Percentiles rank a stretch among this genome's conserved stretches.
These are phyloP conservation scores for Leishmania braziliensis DNA, from an alignment of 208 protist genomes.

Conservation along the genomic window DNA sequence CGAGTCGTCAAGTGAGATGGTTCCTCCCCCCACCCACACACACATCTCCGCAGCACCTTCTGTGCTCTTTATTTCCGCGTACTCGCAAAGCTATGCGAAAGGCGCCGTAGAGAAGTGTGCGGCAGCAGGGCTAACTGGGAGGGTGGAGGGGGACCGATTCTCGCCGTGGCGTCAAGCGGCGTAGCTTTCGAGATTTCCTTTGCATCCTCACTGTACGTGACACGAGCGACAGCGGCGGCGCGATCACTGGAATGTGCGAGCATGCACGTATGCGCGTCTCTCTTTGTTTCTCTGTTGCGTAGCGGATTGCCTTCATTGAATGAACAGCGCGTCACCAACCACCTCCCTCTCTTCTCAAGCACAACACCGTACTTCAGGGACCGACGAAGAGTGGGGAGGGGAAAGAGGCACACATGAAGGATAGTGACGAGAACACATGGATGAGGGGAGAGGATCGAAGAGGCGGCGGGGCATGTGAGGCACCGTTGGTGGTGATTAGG, in stretches of 20 bases:
- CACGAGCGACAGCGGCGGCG: background rate
- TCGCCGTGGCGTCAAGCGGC: background rate
- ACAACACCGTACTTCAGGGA: background rate
- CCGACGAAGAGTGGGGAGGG: background rate
- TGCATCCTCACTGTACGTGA: background rate
- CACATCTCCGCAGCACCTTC: background rate
- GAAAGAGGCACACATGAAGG: background rate
- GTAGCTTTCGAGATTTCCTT: background rate
- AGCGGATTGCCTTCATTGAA: conserved; percentile 2
- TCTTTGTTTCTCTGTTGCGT: background rate
- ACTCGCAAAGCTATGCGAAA: background rate
- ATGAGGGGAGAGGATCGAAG: background rate
- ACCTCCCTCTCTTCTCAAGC: background rate
- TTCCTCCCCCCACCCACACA: background rate
- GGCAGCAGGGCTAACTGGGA: background rate
- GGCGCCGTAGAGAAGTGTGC: background rate
- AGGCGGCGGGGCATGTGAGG: background rate
- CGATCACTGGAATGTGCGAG: background rate
- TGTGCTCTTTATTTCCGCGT: background rate
- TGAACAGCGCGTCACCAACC: background rate
- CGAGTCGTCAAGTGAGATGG: background rate
- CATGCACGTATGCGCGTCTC: background rate
- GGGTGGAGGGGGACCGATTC: background rate
- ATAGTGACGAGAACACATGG: background rate
- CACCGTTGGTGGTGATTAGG: background rate